Evolutionary conservation across 768 basidiomycete species (phyloP), one percentile per base, ranked within the genome.

Genomic region (Strobilomyces confusus): DNA sequence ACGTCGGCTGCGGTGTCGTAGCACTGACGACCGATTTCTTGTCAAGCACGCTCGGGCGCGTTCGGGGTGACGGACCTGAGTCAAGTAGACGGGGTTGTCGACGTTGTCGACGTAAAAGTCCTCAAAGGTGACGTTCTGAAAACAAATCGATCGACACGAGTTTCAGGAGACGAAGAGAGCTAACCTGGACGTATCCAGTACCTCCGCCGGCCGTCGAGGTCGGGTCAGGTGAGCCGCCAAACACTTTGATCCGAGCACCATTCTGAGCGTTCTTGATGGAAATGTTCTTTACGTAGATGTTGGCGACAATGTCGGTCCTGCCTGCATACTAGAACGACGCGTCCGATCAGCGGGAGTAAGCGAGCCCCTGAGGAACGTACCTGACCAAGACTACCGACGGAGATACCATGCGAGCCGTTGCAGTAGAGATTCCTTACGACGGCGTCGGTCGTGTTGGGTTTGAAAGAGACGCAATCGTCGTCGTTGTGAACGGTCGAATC

Each of bases 231-330:
- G 69, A 72, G 0, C 77, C 78, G 5, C 75, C 76, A 54, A 78
- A 80, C 5, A 75, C 75, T 63, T 80, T 80, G 69, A 80, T 79
- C n/a, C 77, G 72, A 0, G 77, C 77, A 2, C 77, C 79, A 52
- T 80, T 77, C 57, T 77, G 65, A 3, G 76, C 74, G 42, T 79
- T 75, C 23, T 69, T 57, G 74, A 79, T 77, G 22, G 69, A 67
- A 33, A 80, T 64, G 51, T 79, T 74, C 25, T 65, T 63, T 33
- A 72, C 75, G 23, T 62, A 68, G 45, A 80, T 66, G 61, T 79
- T 75, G 23, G 71, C 71, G 26, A 77, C 75, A 44, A 78, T 75
- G 41, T 79, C 76, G 22, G 64, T 69, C 54, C 68, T 66, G 7
- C 71, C 68, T 2, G 73, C 68, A 48, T 71, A 75, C 71, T 74